Percentiles rank a stretch among this genome's conserved stretches.
These are phyloP conservation scores for Colletotrichum destructivum DNA, from an alignment of 2,329 filamentous ascomycete species.

Conservation along the genomic window DNA sequence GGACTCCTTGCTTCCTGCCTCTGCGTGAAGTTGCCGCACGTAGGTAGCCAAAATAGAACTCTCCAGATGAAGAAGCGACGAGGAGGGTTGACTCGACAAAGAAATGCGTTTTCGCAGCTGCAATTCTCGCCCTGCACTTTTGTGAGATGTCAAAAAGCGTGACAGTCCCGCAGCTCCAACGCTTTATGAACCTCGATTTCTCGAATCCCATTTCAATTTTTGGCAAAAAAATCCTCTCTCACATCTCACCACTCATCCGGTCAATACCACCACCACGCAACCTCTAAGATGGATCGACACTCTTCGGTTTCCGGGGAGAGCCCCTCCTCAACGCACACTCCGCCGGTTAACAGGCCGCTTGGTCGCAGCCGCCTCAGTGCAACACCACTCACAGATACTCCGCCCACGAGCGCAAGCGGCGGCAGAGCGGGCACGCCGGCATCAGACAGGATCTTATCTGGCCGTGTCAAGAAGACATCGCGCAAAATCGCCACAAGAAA, in stretches of 20 bases:
- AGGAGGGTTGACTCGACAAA: slow-evolving; percentile 32
- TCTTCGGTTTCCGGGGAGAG: slow-evolving; percentile 26
- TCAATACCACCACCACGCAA: not conserved
- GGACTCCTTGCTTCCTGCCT: slow-evolving; percentile 25
- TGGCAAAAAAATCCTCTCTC: not conserved
- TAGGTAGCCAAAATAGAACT: slow-evolving; percentile 29
- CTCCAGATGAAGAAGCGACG: slow-evolving; percentile 33
- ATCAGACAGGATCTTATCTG: slow-evolving; percentile 33
- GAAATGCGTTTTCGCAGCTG: slow-evolving; percentile 23
- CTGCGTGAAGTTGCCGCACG: slow-evolving; percentile 8
- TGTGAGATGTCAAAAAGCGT: slow-evolving; percentile 37
- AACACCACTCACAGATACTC: slow-evolving; percentile 37
- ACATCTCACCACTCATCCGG: not conserved
- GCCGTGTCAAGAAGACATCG: slow-evolving; percentile 35
- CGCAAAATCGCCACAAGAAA: slow-evolving; percentile 23
- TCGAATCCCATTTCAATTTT: not conserved
- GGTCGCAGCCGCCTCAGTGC: slow-evolving; percentile 16
- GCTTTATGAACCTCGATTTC: not conserved
- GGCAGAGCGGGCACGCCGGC: slow-evolving; percentile 35
- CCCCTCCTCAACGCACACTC: slow-evolving; percentile 22
- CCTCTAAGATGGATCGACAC: slow-evolving; percentile 21
- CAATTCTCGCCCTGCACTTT: slow-evolving; percentile 25
- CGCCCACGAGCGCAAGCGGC: slow-evolving; percentile 34
- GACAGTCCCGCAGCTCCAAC: slow-evolving; percentile 6
- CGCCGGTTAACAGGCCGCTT: slow-evolving; percentile 21